phyloP scores from a whole-genome alignment of 768 basidiomycete genomes.

The Rhizopogon sp. region DNA sequence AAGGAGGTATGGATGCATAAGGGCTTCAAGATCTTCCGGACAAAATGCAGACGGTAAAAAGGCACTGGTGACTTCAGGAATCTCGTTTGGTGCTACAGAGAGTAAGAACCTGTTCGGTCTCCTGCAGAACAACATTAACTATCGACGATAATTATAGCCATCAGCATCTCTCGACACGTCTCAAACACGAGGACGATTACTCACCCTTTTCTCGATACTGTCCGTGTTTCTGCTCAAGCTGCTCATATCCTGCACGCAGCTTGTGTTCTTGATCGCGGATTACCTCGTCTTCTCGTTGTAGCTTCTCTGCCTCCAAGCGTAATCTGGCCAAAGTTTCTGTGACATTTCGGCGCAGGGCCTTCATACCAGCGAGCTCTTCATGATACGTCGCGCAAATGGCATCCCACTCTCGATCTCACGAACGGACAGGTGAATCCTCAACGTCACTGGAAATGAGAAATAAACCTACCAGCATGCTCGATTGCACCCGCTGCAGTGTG shows the following conservation, averaged over 20 bases:
- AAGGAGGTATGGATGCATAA: not conserved
- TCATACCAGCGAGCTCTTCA: slow-evolving; percentile 59
- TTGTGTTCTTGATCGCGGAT: slow-evolving; percentile 38
- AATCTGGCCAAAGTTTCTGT: slow-evolving; percentile 33
- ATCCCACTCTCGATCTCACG: slow-evolving; percentile 55
- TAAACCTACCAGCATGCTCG: slow-evolving; percentile 33
- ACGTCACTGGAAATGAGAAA: not conserved
- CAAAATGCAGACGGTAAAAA: not conserved
- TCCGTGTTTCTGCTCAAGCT: slow-evolving; percentile 35
- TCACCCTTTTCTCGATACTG: slow-evolving; percentile 38
- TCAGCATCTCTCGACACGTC: slow-evolving; percentile 3
- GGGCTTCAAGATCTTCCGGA: not conserved
- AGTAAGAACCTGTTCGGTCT: slow-evolving; percentile 38
- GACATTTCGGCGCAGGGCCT: slow-evolving; percentile 51
- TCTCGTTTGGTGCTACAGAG: slow-evolving; percentile 43
- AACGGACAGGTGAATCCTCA: not conserved
- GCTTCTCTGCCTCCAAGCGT: slow-evolving; percentile 33
- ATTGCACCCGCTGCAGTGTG: slow-evolving; percentile 35
- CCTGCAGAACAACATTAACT: slow-evolving; percentile 40
- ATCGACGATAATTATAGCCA: not conserved
- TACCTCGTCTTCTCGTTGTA: slow-evolving; percentile 35
- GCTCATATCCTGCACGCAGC: slow-evolving; percentile 32
- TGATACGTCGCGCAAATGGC: slow-evolving; percentile 51
- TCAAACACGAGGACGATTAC: not conserved
- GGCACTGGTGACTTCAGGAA: not conserved